Evolutionary conservation across 129 eudicot species (phyloP).

Genomic region (Ambrosia trifida): DNA sequence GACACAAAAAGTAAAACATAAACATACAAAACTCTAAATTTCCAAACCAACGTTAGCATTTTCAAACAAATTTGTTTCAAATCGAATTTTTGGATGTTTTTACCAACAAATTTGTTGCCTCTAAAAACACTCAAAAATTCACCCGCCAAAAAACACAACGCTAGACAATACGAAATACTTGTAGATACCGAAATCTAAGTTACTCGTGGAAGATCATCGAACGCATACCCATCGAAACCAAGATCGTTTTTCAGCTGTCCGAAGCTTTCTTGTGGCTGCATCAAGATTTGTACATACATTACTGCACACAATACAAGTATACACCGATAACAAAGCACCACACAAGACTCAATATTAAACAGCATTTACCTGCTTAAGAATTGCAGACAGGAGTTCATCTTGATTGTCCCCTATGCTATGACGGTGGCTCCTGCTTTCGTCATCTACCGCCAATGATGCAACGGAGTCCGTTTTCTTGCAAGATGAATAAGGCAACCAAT

Average conservation of each 20-base stretch:
- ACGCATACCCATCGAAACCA: slow-evolving; percentile 56
- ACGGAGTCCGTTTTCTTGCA: slow-evolving; percentile 29
- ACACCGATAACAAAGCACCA: neutral
- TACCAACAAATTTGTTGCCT: slow-evolving; percentile 42
- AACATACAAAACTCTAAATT: slow-evolving; percentile 10
- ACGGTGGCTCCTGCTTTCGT: slow-evolving; percentile 41
- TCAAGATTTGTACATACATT: slow-evolving; percentile 17
- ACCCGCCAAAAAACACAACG: slow-evolving; percentile 5
- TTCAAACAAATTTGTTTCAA: too few species aligned
- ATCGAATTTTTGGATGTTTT: slow-evolving; percentile 39
- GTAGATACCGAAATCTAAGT: neutral
- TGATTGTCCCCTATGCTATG: slow-evolving; percentile 43
- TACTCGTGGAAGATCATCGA: slow-evolving; percentile 73
- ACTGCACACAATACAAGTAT: neutral
- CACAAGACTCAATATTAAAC: neutral
- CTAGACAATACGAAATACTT: slow-evolving; percentile 10
- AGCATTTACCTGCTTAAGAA: slow-evolving; percentile 58
- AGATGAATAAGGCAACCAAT: slow-evolving; percentile 17
- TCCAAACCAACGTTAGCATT: neutral
- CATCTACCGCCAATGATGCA: slow-evolving; percentile 16
- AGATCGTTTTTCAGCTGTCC: slow-evolving; percentile 54
- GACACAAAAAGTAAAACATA: neutral
- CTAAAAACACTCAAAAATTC: slow-evolving; percentile 45
- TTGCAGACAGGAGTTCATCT: slow-evolving; percentile 69
- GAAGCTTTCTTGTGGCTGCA: slow-evolving; percentile 52